Conservation (phyloP, 2,329 filamentous ascomycete genomes). For the Paramyrothecium sp. region DNA sequence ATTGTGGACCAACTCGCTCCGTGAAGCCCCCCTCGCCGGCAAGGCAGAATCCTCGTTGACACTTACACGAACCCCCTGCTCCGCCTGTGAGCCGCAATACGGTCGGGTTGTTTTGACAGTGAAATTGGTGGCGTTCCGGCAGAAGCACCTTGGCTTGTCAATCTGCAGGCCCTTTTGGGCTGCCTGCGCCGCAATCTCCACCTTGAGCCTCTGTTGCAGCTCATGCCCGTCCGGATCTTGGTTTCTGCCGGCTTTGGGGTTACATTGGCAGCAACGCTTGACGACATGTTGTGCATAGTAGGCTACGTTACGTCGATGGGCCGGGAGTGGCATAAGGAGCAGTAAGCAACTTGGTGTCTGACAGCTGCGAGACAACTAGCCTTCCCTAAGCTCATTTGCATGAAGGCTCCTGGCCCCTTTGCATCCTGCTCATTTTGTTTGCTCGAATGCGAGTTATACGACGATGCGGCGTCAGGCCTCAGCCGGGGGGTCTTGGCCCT, state of each 20-base stretch:
- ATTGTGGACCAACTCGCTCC: too few species aligned
- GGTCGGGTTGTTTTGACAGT: background rate
- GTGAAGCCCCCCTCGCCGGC: too few species aligned
- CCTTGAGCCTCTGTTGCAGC: background rate
- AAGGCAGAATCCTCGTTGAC: too few species aligned
- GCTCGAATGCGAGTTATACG: background rate
- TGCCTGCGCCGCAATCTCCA: slow-evolving; percentile 1
- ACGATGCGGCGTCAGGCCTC: background rate
- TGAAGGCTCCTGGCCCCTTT: background rate
- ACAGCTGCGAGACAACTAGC: too few species aligned
- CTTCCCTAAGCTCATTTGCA: background rate
- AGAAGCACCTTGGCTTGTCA: background rate
- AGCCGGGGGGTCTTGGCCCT: background rate
- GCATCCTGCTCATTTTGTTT: background rate
- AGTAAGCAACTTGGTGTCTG: too few species aligned
- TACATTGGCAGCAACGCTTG: background rate
- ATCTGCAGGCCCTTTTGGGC: background rate
- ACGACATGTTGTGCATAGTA: too few species aligned
- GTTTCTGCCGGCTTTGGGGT: background rate
- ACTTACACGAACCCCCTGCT: too few species aligned
- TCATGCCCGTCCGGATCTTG: background rate
- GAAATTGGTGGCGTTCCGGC: background rate
- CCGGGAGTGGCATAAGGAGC: too few species aligned
- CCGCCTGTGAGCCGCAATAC: too few species aligned
- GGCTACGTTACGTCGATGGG: too few species aligned